These are phyloP conservation scores for Aspergillus neotritici DNA, from an alignment of 2,329 filamentous ascomycete genomes.

Conservation along the genomic window DNA sequence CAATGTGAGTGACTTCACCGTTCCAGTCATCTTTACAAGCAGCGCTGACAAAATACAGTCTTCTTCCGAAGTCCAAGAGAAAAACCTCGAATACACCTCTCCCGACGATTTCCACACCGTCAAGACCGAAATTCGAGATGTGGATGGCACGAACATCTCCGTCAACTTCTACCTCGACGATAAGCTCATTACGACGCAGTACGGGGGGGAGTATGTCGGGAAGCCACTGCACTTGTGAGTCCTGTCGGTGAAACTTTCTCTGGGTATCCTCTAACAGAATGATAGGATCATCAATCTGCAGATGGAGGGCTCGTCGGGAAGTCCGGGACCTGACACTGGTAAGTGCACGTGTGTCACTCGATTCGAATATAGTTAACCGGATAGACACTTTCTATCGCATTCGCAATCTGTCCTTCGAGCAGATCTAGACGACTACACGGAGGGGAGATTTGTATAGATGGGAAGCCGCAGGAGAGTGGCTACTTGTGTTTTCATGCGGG, in stretches of 20 bases:
- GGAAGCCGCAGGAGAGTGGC: no score
- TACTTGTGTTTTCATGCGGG: no score
- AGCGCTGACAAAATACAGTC: conserved; percentile 19
- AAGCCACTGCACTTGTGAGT: conserved; percentile 35
- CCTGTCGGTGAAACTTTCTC: no score
- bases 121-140: conserved; percentile 47
- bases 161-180: conserved; percentile 53
- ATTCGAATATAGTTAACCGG: not conserved
- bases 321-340: conserved; percentile 11
- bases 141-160: conserved; percentile 49
- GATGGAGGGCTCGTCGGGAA: conserved; percentile 20
- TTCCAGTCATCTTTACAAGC: not conserved
- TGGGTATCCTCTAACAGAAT: not conserved
- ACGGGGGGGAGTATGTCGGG: conserved; percentile 47
- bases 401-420: conserved; percentile 7
- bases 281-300: conserved; percentile 21
- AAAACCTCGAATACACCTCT: conserved; percentile 46
- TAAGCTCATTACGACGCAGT: conserved; percentile 45
- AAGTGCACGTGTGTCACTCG: not conserved
- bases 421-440: conserved; percentile 5
- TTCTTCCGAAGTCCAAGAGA: conserved; percentile 42
- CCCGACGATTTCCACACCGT: conserved; percentile 48
- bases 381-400: conserved; percentile 10
- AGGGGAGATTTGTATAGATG: not conserved
- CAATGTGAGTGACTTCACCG: conserved; percentile 9